Conservation (phyloP, 2,329 filamentous ascomycete species). For the Aspergillus puulaauensis region DNA sequence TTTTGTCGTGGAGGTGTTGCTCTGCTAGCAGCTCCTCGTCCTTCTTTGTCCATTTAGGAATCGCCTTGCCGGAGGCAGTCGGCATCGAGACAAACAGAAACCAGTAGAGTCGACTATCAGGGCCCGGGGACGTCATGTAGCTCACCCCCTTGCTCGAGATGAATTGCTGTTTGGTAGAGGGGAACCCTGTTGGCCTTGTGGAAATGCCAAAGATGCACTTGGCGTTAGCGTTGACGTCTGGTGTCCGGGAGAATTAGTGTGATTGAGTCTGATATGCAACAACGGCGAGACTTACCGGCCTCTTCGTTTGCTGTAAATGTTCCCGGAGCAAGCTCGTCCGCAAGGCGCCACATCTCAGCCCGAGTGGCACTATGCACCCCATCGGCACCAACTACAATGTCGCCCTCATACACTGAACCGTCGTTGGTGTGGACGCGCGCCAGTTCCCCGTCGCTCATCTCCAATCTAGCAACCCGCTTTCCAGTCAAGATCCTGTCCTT, state of each 20-base stretch:
- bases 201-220: background rate
- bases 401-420: constrained; percentile 32
- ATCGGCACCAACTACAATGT: constrained; percentile 46
- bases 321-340: background rate
- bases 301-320: background rate
- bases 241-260: too few relatives aligned
- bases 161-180: too few relatives aligned
- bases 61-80: constrained; percentile 19
- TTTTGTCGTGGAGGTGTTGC: constrained; percentile 24
- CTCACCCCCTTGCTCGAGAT: too few relatives aligned
- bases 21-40: constrained; percentile 30
- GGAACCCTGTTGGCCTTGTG: background rate
- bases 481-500: constrained; percentile 28
- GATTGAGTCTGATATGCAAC: too few relatives aligned
- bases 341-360: constrained; percentile 34
- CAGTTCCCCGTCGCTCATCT: background rate
- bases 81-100: background rate
- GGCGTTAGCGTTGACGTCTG: too few relatives aligned
- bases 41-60: constrained; percentile 32
- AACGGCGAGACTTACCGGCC: background rate
- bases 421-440: constrained; percentile 35
- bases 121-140: background rate
- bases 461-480: constrained; percentile 22
- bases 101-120: background rate
- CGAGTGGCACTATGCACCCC: constrained; percentile 43